Percentiles rank a stretch among this genome's conserved stretches.
Evolutionary conservation across 371 early-diverging fungal genomes (phyloP).

Genomic region (Capillidium rhysosporum): DNA sequence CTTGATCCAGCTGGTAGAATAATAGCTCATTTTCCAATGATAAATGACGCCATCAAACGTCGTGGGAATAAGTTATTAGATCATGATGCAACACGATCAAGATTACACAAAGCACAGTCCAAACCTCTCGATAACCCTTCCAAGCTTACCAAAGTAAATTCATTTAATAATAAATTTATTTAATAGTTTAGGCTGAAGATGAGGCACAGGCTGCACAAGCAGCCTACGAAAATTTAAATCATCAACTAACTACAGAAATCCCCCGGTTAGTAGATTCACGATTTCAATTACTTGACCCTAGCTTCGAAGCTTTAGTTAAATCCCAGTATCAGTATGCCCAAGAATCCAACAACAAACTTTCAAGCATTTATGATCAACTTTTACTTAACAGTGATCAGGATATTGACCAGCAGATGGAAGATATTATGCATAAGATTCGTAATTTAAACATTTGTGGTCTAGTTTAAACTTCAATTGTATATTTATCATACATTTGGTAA

Average conservation of each 20-base stretch:
- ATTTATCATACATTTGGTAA: no score
- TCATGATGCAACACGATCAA: constrained; percentile 56
- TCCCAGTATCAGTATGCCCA: constrained; percentile 42
- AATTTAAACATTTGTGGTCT: constrained; percentile 71
- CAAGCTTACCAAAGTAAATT: constrained; percentile 33
- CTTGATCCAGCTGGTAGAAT: constrained; percentile 73
- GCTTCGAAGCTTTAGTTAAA: constrained; percentile 85
- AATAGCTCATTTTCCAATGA: constrained; percentile 73
- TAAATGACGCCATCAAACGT: constrained; percentile 75
- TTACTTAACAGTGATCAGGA: constrained; percentile 12
- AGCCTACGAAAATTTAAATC: constrained; percentile 62
- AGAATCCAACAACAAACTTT: background rate
- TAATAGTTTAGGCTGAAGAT: constrained; percentile 43
- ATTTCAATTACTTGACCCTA: constrained; percentile 76
- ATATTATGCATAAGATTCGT: constrained; percentile 71
- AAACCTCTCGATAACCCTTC: constrained; percentile 57
- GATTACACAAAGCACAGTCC: constrained; percentile 57
- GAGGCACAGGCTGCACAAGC: constrained; percentile 54
- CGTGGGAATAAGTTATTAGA: constrained; percentile 74
- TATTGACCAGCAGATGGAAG: constrained; percentile 49
- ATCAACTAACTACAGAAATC: constrained; percentile 58
- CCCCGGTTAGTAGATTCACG: constrained; percentile 76
- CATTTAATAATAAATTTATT: background rate
- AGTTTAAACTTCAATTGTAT: constrained; percentile 10
- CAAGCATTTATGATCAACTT: constrained; percentile 7